Conservation (phyloP, 495 filamentous ascomycete genomes). For the Lichina pygmaea region DNA sequence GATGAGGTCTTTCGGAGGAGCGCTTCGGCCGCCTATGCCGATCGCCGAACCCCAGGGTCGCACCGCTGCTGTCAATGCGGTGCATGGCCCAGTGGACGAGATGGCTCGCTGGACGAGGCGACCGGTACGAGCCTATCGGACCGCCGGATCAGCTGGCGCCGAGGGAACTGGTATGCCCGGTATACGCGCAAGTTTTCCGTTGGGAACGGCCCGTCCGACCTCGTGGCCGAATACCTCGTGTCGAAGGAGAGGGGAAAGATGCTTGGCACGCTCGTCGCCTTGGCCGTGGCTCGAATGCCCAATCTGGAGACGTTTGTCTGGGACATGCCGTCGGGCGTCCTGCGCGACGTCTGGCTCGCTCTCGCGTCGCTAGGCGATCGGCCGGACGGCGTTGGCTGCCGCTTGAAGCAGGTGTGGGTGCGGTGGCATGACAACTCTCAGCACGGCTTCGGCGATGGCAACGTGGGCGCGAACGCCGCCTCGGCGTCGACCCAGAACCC, state of each 20-base stretch:
- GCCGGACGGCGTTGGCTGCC: conserved; percentile 29
- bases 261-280: conserved; percentile 72
- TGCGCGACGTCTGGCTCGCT: conserved; percentile 69
- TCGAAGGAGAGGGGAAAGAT: conserved; percentile 80
- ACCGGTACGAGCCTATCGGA: background rate
- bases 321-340: conserved; percentile 88
- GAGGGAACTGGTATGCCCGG: conserved; percentile 61
- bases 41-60: conserved; percentile 3
- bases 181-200: conserved; percentile 77
- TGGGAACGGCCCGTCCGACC: conserved; percentile 59
- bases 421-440: conserved; percentile 69
- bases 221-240: conserved; percentile 70
- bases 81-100: conserved; percentile 8
- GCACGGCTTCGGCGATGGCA: conserved; percentile 6
- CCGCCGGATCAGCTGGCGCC: background rate
- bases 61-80: background rate
- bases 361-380: conserved; percentile 45
- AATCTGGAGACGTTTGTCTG: conserved; percentile 79
- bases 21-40: conserved; percentile 7
- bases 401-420: conserved; percentile 60
- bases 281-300: conserved; percentile 63
- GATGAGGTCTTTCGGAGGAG: conserved; percentile 34
- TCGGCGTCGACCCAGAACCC: conserved; percentile 6
- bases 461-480: background rate
- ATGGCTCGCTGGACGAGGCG: conserved; percentile 13